Conservation (phyloP, 768 basidiomycete species). For the Tricholoma sp. region DNA sequence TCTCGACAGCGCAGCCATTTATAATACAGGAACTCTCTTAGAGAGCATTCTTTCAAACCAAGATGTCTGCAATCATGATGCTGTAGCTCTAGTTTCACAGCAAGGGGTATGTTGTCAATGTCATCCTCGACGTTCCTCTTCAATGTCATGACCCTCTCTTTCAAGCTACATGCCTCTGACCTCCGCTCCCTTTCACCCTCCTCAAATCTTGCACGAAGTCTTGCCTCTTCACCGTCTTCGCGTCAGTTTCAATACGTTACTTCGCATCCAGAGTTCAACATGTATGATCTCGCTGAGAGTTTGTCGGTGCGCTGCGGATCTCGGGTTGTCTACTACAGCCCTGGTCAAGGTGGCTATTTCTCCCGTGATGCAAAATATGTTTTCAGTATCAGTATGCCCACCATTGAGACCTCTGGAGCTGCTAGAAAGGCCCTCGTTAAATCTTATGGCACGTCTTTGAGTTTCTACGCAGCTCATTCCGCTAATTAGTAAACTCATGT, state of each 20-base stretch:
- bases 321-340: conserved; percentile 35
- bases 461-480: background rate
- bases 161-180: conserved; percentile 73
- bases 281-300: conserved; percentile 32
- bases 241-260: conserved; percentile 61
- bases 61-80: conserved; percentile 58
- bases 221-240: conserved; percentile 48
- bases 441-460: conserved; percentile 45
- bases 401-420: conserved; percentile 35
- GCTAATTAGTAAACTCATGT: conserved; percentile 5
- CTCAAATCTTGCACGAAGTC: conserved; percentile 40
- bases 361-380: conserved; percentile 46
- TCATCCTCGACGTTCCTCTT: background rate
- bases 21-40: conserved; percentile 29
- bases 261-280: conserved; percentile 21
- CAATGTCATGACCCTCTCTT: conserved; percentile 2
- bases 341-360: conserved; percentile 31
- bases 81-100: conserved; percentile 65
- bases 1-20: conserved; percentile 37
- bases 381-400: conserved; percentile 51
- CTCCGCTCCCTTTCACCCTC: conserved; percentile 53
- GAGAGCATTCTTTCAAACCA: conserved; percentile 38
- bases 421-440: conserved; percentile 43
- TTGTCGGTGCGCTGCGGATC: conserved; percentile 54
- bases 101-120: conserved; percentile 51